phyloP scores from a whole-genome alignment of 441 rosid genomes.

The Pelargonium cotyledonis region DNA sequence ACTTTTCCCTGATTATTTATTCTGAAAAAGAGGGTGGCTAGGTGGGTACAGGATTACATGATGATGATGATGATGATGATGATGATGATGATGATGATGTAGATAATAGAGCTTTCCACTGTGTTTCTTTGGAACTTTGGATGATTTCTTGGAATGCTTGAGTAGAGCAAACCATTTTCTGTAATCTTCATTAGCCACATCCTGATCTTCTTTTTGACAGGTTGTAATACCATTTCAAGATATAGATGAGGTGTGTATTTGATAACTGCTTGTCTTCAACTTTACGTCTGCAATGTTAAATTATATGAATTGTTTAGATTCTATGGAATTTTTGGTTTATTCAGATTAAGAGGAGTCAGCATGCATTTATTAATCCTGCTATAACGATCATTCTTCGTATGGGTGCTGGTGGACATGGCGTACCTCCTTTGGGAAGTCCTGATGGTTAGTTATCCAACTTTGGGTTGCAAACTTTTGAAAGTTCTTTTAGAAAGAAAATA shows the following conservation, averaged over 20 bases:
- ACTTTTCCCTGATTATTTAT: not conserved
- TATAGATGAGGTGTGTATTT: conserved; percentile 71
- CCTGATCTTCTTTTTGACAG: conserved; percentile 31
- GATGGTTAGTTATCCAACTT: conserved; percentile 61
- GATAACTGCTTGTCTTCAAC: not conserved
- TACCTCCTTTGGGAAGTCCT: conserved; percentile 97
- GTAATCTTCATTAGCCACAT: too few relatives aligned
- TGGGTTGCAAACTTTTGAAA: not conserved
- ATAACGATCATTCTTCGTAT: conserved; percentile 83
- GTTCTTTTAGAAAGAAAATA: too few relatives aligned
- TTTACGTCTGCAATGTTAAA: not conserved
- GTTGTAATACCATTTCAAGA: conserved; percentile 89
- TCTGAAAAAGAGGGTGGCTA: conserved; percentile 1
- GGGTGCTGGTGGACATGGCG: conserved; percentile 99
- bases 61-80: too few relatives aligned
- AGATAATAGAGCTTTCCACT: too few relatives aligned
- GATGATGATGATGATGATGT: too few relatives aligned
- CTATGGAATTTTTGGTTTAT: conserved; percentile 17
- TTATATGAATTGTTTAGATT: conserved; percentile 9
- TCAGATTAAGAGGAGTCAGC: conserved; percentile 93
- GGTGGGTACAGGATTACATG: not conserved
- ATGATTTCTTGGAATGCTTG: not conserved
- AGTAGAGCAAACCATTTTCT: not conserved
- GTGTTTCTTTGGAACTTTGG: not conserved
- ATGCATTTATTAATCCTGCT: conserved; percentile 96